Conservation (phyloP, 352 stramenopile species). For the Phytopythium kandeliae region DNA sequence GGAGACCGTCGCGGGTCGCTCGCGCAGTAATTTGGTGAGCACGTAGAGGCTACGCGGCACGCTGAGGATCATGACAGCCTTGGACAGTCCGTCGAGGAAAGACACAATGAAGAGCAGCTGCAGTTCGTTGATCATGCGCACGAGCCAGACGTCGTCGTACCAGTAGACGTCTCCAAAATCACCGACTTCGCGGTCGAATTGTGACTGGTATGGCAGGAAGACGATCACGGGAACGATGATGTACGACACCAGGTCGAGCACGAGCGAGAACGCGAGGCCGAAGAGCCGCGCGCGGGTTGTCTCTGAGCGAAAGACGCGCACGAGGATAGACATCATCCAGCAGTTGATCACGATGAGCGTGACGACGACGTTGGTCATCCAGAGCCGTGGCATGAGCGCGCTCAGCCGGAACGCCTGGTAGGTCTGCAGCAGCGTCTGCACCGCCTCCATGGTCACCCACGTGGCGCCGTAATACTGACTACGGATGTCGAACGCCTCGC, state of each 20-base stretch:
- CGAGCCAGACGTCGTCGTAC: constrained; percentile 26
- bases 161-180: constrained; percentile 15
- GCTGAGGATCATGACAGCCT: constrained; percentile 12
- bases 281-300: constrained; percentile 6
- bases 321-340: constrained; percentile 12
- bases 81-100: constrained; percentile 14
- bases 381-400: constrained; percentile 13
- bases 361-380: constrained; percentile 16
- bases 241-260: constrained; percentile 17
- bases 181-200: constrained; percentile 6
- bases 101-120: constrained; percentile 17
- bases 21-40: constrained; percentile 10
- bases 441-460: constrained; percentile 8
- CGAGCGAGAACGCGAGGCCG: constrained; percentile 14
- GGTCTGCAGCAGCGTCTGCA: constrained; percentile 18
- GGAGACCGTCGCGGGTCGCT: constrained; percentile 3
- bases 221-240: constrained; percentile 12
- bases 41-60: constrained; percentile 9
- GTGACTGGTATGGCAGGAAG: constrained; percentile 7
- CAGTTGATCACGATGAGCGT: constrained; percentile 23
- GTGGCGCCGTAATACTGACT: constrained; percentile 6
- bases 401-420: constrained; percentile 22
- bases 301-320: constrained; percentile 5
- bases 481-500: background rate
- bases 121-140: constrained; percentile 20